A percentile compares a stretch with the other conserved stretches of the same genome.
Evolutionary conservation across 2,329 filamentous ascomycete genomes (phyloP).

Genomic region (Periglandula ipomoeae): DNA sequence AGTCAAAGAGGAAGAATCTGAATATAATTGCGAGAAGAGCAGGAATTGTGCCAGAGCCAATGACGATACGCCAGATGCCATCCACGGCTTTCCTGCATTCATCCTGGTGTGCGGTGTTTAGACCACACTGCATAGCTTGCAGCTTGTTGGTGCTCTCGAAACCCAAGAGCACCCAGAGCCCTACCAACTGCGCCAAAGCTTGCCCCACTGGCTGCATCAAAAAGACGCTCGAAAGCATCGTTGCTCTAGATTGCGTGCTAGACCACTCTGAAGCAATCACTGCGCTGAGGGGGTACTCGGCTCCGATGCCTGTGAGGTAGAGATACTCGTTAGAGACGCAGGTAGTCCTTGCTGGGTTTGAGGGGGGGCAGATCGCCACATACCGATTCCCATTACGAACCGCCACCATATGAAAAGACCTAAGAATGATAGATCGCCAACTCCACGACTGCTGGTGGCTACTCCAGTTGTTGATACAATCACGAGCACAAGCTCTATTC

Average conservation of each 20-base stretch:
- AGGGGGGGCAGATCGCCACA: slow-evolving; percentile 7
- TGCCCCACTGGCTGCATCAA: slow-evolving; percentile 62
- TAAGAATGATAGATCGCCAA: slow-evolving; percentile 39
- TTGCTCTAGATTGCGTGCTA: slow-evolving; percentile 53
- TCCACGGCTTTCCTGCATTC: slow-evolving; percentile 42
- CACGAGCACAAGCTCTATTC: slow-evolving; percentile 46
- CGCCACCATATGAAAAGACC: slow-evolving; percentile 44
- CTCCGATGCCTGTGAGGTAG: slow-evolving; percentile 46
- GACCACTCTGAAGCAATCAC: slow-evolving; percentile 60
- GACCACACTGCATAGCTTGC: slow-evolving; percentile 36
- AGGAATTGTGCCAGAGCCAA: slow-evolving; percentile 55
- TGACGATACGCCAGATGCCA: slow-evolving; percentile 57
- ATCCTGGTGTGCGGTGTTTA: slow-evolving; percentile 33
- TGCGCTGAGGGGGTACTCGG: slow-evolving; percentile 57
- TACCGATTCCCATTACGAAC: slow-evolving; percentile 45
- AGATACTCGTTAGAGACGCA: background rate
- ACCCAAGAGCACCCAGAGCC: slow-evolving; percentile 42
- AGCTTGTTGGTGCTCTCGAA: slow-evolving; percentile 32
- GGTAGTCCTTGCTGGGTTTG: background rate
- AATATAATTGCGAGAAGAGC: slow-evolving; percentile 56
- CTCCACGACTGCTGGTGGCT: slow-evolving; percentile 41
- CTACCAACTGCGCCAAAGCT: slow-evolving; percentile 53
- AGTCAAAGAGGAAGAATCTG: slow-evolving; percentile 58
- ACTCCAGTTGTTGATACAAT: slow-evolving; percentile 49
- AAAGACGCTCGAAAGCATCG: slow-evolving; percentile 60